Evolutionary conservation across 148 eudicot species (phyloP).

Genomic region (Selenicereus undatus): DNA sequence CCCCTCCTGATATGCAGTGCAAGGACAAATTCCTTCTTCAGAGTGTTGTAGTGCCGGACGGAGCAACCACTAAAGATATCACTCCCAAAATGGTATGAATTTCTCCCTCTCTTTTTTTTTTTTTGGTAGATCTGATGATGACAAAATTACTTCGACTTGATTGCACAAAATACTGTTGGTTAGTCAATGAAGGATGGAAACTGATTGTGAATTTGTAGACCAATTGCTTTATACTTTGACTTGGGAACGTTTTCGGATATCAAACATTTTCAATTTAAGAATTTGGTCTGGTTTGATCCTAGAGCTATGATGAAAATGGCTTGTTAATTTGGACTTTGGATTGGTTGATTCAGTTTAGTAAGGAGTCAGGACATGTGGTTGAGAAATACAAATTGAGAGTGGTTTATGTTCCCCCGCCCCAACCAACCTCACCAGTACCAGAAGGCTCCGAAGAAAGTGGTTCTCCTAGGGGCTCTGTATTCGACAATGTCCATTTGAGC

Average conservation of each 20-base stretch:
- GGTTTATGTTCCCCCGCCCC: constrained; percentile 57
- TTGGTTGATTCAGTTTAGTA: constrained; percentile 44
- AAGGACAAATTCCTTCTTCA: constrained; percentile 83
- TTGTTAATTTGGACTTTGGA: background rate
- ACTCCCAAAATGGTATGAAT: constrained; percentile 62
- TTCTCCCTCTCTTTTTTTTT: background rate
- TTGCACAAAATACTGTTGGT: constrained; percentile 43
- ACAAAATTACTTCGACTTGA: constrained; percentile 25
- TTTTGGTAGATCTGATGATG: background rate
- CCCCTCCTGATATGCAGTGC: constrained; percentile 76
- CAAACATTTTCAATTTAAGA: background rate
- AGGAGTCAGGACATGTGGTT: constrained; percentile 60
- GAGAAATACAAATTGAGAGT: constrained; percentile 79
- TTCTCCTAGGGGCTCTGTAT: constrained; percentile 44
- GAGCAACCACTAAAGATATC: constrained; percentile 52
- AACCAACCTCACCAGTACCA: constrained; percentile 65
- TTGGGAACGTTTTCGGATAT: background rate
- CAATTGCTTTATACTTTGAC: background rate
- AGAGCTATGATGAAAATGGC: background rate
- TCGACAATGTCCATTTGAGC: no score
- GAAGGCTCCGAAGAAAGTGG: constrained; percentile 66
- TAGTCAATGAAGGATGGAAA: background rate
- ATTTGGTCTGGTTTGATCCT: background rate
- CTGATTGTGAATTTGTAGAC: background rate
- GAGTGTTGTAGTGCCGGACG: constrained; percentile 52